Evolutionary conservation across 2,329 filamentous ascomycete genomes (phyloP), one percentile per base, ranked within the genome.

Genomic region (Fusarium sp.): DNA sequence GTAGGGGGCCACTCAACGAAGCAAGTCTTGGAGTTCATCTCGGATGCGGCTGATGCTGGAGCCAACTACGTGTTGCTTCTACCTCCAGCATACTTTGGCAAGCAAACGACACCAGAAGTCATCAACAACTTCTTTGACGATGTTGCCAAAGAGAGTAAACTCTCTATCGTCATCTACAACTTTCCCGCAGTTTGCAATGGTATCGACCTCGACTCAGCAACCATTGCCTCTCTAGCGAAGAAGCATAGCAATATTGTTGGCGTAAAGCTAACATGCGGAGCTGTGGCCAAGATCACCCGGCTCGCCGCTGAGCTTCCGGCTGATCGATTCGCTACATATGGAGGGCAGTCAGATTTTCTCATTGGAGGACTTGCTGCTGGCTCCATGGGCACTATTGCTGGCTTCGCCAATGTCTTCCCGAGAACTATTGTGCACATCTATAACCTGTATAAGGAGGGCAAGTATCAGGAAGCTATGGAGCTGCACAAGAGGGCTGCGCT

Each of bases 291-390:
- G 81, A 88, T 94, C 67, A 90, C 90, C 3, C 86, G 92, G 2
- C 86, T 94, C 4, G 80, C 83, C 0, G 85, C 85, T 18, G 80
- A 85, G 71, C 81, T 93, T 57, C 81, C 86, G 0, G 80, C 86
- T 0, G 85, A 88, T 1, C 79, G 85, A 2, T 95, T 95, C 78
- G 88, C 91, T 0, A 88, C 91, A 0, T 94, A 90, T 77, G 92
- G 92, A 2, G 93, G 93, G 0, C 93, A 95, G 82, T 90, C 89
- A 2, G 93, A 95, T 78, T 95, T 94, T 80, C 80, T 95, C 20
- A 84, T 93, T 61, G 90, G 89, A 9, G 90, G 88, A 0, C 79
- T 93, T 25, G 86, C 86, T 3, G 87, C 88, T 20, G 91, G 91
- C 6, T 88, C 87, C 27, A 85, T 86, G 2, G 91, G 91, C 4